A percentile compares a stretch with the other conserved stretches of the same genome.
Evolutionary conservation across 306 rosid genomes (phyloP).

Genomic region (Calophaca sinica): DNA sequence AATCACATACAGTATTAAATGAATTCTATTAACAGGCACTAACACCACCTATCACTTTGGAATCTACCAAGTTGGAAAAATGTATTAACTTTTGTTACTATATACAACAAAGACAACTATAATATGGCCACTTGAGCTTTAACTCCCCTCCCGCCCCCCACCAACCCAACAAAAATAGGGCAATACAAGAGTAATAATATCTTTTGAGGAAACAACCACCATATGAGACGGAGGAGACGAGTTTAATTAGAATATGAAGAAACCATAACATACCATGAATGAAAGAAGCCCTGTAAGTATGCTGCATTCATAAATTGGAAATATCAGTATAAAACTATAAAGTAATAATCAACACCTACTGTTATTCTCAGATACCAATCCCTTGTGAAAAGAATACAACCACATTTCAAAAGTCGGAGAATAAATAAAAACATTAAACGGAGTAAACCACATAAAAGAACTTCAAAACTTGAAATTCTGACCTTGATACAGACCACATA

Average conservation of each 20-base stretch:
- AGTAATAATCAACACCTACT: constrained; percentile 34
- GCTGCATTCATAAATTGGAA: constrained; percentile 67
- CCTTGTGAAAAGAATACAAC: constrained; percentile 31
- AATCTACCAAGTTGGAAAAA: constrained; percentile 10
- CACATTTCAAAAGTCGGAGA: constrained; percentile 23
- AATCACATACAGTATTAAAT: constrained; percentile 2
- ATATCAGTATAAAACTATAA: constrained; percentile 48
- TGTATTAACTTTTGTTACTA: background rate
- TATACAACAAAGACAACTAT: constrained; percentile 9
- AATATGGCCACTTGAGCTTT: constrained; percentile 1
- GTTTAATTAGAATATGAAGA: constrained; percentile 40
- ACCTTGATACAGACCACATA: constrained; percentile 99
- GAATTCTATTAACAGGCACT: constrained; percentile 15
- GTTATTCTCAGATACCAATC: constrained; percentile 15
- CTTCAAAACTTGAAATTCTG: constrained; percentile 44
- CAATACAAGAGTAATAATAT: background rate
- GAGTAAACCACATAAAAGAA: background rate
- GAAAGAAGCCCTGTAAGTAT: constrained; percentile 98
- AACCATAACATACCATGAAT: constrained; percentile 69
- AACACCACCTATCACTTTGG: constrained; percentile 10
- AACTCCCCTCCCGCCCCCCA: constrained; percentile 9
- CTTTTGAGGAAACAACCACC: background rate
- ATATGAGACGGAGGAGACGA: background rate
- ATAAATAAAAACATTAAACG: background rate
- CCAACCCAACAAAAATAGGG: constrained; percentile 4